Conservation (phyloP, 2,329 filamentous ascomycete genomes). For the Fusarium mundagurra region DNA sequence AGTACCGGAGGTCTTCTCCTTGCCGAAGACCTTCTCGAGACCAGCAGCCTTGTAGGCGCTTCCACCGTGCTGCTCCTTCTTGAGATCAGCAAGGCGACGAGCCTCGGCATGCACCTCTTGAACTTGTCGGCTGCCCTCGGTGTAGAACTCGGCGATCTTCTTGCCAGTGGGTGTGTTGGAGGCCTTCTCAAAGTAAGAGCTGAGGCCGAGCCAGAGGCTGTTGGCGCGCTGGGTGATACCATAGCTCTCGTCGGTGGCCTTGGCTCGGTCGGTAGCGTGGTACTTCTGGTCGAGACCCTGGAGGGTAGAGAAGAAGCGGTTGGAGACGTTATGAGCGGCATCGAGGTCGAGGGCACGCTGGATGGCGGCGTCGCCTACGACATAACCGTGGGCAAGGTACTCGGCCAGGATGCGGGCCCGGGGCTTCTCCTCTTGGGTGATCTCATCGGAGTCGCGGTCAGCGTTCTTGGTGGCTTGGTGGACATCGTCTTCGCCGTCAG, state of each 20-base stretch:
- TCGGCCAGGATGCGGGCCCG: slow-evolving; percentile 92
- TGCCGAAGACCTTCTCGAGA: slow-evolving; percentile 66
- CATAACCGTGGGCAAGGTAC: slow-evolving; percentile 95
- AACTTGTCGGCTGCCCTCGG: slow-evolving; percentile 85
- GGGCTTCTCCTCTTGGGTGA: slow-evolving; percentile 97
- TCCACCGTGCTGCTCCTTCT: slow-evolving; percentile 72
- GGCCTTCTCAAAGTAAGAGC: slow-evolving; percentile 95
- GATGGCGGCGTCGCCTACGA: slow-evolving; percentile 78
- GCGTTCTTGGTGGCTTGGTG: slow-evolving; percentile 63
- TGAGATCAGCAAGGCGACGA: slow-evolving; percentile 85
- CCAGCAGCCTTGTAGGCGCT: slow-evolving; percentile 69
- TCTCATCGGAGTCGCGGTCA: slow-evolving; percentile 71
- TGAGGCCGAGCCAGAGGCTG: slow-evolving; percentile 71
- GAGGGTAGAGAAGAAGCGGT: slow-evolving; percentile 80
- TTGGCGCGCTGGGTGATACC: slow-evolving; percentile 79
- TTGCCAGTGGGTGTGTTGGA: slow-evolving; percentile 86
- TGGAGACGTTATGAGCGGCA: slow-evolving; percentile 85
- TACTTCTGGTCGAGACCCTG: slow-evolving; percentile 83
- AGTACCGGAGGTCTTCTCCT: slow-evolving; percentile 52
- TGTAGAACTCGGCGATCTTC: slow-evolving; percentile 89
- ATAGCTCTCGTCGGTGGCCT: slow-evolving; percentile 85
- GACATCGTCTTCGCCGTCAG: slow-evolving; percentile 71
- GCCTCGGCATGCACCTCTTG: slow-evolving; percentile 95
- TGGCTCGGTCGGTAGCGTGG: slow-evolving; percentile 87
- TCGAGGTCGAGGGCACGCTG: slow-evolving; percentile 88